These are phyloP conservation scores for Xanthoceras sorbifolium DNA, from an alignment of 345 rosid genomes.

Conservation along the genomic window DNA sequence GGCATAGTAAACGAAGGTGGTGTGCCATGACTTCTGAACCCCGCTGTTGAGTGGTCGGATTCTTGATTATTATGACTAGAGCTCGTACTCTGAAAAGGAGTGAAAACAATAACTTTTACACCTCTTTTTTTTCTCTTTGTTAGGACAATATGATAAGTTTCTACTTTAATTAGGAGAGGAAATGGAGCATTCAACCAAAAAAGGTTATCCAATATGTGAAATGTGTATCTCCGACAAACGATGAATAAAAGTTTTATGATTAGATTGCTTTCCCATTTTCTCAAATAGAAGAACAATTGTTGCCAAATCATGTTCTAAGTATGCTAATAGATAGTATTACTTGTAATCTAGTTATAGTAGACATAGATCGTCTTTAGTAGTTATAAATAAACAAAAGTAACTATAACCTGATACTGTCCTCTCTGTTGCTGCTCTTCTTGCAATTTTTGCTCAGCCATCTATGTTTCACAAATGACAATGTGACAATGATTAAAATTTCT, in stretches of 20 bases:
- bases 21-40: constrained; percentile 29
- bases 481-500: constrained; percentile 1
- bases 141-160: not conserved
- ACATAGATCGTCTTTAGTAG: not conserved
- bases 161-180: not conserved
- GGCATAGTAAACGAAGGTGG: constrained; percentile 38
- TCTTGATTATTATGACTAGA: constrained; percentile 37
- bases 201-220: not conserved
- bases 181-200: not conserved
- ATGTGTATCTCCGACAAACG: not conserved
- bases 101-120: not conserved
- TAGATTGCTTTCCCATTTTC: not conserved
- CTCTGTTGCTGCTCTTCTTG: constrained; percentile 54
- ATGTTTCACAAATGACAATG: constrained; percentile 22
- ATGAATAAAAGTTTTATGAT: not conserved
- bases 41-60: constrained; percentile 31
- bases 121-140: not conserved
- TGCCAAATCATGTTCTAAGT: not conserved
- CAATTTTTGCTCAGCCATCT: constrained; percentile 77
- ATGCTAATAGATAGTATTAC: not conserved
- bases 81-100: constrained; percentile 26
- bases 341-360: not conserved
- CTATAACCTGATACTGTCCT: constrained; percentile 54
- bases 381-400: constrained; percentile 1
- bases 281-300: not conserved